Percentiles rank a stretch among this genome's conserved stretches.
These are phyloP conservation scores for Bertia moriformis DNA, from an alignment of 2,329 filamentous ascomycete genomes.

Conservation along the genomic window DNA sequence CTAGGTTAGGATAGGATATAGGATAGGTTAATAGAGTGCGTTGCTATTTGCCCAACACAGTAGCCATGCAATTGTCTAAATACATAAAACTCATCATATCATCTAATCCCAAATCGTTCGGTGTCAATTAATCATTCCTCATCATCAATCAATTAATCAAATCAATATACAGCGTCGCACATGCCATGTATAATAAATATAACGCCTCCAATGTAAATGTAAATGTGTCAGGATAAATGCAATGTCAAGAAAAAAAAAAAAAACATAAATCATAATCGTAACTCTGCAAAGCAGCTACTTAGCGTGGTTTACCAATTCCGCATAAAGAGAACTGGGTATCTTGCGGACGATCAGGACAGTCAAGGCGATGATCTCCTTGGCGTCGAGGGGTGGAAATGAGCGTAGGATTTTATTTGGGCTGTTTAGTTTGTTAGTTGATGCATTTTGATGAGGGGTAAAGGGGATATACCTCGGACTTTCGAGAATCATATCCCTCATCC, in stretches of 20 bases:
- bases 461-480: slow-evolving; percentile 61
- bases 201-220: no score
- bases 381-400: slow-evolving; percentile 71
- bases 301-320: slow-evolving; percentile 77
- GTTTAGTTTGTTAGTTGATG: neutral
- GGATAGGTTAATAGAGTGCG: no score
- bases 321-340: slow-evolving; percentile 81
- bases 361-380: slow-evolving; percentile 69
- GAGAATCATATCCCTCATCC: slow-evolving; percentile 73
- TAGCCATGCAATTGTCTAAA: neutral
- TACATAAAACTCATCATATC: neutral
- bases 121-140: no score
- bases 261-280: no score
- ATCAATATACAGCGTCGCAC: no score
- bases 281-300: no score
- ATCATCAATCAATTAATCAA: no score
- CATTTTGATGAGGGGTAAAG: neutral
- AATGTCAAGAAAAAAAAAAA: no score
- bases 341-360: slow-evolving; percentile 77
- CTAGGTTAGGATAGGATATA: no score
- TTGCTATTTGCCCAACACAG: neutral
- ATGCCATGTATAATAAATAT: no score
- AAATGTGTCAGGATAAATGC: no score
- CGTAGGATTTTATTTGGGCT: slow-evolving; percentile 81
- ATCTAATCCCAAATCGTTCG: no score